These are phyloP conservation scores for Suhomyces terraborum DNA, from an alignment of 1,139 yeast genomes.

Conservation along the genomic window DNA sequence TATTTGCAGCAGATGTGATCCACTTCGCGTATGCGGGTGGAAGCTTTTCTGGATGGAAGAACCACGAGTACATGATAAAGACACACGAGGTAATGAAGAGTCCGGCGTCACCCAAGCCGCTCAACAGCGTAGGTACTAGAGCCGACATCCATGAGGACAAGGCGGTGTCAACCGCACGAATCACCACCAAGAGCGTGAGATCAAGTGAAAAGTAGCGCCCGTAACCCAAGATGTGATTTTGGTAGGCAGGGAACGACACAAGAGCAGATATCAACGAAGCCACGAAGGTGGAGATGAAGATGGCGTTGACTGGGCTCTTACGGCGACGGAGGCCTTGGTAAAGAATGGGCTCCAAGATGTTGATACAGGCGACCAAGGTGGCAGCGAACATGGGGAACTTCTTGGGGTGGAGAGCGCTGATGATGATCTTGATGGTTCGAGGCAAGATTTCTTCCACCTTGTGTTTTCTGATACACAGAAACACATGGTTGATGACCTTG, in stretches of 20 bases:
- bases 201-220: constrained; percentile 37
- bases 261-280: constrained; percentile 34
- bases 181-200: constrained; percentile 36
- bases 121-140: constrained; percentile 19
- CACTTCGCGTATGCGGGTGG: constrained; percentile 43
- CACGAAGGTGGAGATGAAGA: constrained; percentile 33
- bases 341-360: constrained; percentile 37
- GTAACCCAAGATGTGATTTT: constrained; percentile 32
- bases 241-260: constrained; percentile 32
- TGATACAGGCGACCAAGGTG: constrained; percentile 27
- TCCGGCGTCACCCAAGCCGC: constrained; percentile 30
- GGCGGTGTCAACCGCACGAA: constrained; percentile 41
- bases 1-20: constrained; percentile 46
- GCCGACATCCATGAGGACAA: constrained; percentile 28
- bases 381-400: constrained; percentile 40
- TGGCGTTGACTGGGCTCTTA: constrained; percentile 21
- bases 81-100: constrained; percentile 33
- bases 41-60: constrained; percentile 31
- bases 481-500: constrained; percentile 25
- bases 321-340: constrained; percentile 20
- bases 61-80: constrained; percentile 41
- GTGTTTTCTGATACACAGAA: constrained; percentile 20
- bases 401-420: constrained; percentile 28
- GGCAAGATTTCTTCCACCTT: constrained; percentile 17
- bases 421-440: constrained; percentile 19